These are phyloP conservation scores for Coccinonectria pachysandricola DNA, from an alignment of 2,329 filamentous ascomycete genomes.

Conservation along the genomic window DNA sequence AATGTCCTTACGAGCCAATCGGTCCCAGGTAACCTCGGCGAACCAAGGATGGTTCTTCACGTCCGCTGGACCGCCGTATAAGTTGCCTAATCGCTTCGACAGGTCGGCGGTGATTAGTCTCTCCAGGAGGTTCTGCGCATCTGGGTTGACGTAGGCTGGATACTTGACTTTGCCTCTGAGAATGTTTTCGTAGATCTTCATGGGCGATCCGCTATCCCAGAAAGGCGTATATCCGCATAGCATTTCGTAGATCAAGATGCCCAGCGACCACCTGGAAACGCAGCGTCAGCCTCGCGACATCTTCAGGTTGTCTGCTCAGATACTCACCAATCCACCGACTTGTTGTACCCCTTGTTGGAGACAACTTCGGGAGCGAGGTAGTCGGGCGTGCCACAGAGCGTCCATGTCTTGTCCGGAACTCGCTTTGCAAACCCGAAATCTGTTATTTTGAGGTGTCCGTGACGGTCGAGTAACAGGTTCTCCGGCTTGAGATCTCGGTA, in stretches of 20 bases:
- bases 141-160: slow-evolving; percentile 86
- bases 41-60: slow-evolving; percentile 97
- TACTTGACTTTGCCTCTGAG: slow-evolving; percentile 94
- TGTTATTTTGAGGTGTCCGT: slow-evolving; percentile 92
- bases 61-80: slow-evolving; percentile 82
- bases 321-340: slow-evolving; percentile 95
- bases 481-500: slow-evolving; percentile 96
- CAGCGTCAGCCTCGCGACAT: too few species aligned
- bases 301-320: too few species aligned
- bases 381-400: slow-evolving; percentile 91
- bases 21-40: slow-evolving; percentile 93
- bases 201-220: slow-evolving; percentile 94
- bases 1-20: slow-evolving; percentile 88
- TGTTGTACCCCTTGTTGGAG: slow-evolving; percentile 99
- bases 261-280: slow-evolving; percentile 95
- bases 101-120: slow-evolving; percentile 90
- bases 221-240: slow-evolving; percentile 97
- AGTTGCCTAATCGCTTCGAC: slow-evolving; percentile 88
- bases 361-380: slow-evolving; percentile 97
- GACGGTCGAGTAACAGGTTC: slow-evolving; percentile 81
- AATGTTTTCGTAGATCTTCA: slow-evolving; percentile 99
- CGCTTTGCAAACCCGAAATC: slow-evolving; percentile 99
- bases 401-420: slow-evolving; percentile 98
- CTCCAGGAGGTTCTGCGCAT: slow-evolving; percentile 86
- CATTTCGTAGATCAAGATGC: slow-evolving; percentile 99